Percentiles rank a stretch among this genome's conserved stretches.
Conservation (phyloP, 2,329 filamentous ascomycete genomes). For the Neophaeococcomyces aloes region DNA sequence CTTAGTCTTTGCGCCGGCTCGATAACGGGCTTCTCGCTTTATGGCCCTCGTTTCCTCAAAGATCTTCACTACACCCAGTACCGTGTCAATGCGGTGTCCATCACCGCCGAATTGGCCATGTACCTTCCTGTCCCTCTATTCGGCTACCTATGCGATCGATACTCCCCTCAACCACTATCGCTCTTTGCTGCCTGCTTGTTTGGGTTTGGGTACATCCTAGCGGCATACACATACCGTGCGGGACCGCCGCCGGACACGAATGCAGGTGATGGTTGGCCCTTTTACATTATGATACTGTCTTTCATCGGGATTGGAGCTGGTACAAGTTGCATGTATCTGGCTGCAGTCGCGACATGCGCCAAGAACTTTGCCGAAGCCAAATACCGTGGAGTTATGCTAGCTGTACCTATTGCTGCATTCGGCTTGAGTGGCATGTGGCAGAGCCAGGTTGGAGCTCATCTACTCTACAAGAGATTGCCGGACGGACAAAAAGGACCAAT, state of each 20-base stretch:
- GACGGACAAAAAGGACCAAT: conserved; percentile 54
- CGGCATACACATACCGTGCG: conserved; percentile 64
- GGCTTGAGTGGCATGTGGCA: conserved; percentile 93
- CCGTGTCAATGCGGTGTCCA: conserved; percentile 82
- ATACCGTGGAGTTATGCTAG: conserved; percentile 78
- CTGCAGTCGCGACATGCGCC: conserved; percentile 84
- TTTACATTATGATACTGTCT: conserved; percentile 71
- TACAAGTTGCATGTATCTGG: conserved; percentile 81
- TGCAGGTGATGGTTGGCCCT: conserved; percentile 52
- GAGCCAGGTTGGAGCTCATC: conserved; percentile 70
- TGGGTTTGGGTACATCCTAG: conserved; percentile 69
- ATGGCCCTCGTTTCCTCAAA: conserved; percentile 80
- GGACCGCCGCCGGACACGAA: conserved; percentile 42
- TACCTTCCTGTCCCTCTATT: conserved; percentile 87
- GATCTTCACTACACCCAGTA: conserved; percentile 80
- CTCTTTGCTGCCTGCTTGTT: conserved; percentile 64
- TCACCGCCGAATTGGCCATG: conserved; percentile 74
- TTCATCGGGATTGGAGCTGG: conserved; percentile 75
- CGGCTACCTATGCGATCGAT: conserved; percentile 84
- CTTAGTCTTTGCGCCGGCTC: conserved; percentile 69
- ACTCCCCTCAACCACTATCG: conserved; percentile 67
- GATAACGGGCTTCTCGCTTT: conserved; percentile 87
- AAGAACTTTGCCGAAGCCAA: conserved; percentile 94
- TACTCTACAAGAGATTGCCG: conserved; percentile 59
- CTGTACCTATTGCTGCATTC: conserved; percentile 82